A percentile compares a stretch with the other conserved stretches of the same genome.
phyloP scores from a whole-genome alignment of 2,329 filamentous ascomycete species.

The Scedosporium aurantiacum region DNA sequence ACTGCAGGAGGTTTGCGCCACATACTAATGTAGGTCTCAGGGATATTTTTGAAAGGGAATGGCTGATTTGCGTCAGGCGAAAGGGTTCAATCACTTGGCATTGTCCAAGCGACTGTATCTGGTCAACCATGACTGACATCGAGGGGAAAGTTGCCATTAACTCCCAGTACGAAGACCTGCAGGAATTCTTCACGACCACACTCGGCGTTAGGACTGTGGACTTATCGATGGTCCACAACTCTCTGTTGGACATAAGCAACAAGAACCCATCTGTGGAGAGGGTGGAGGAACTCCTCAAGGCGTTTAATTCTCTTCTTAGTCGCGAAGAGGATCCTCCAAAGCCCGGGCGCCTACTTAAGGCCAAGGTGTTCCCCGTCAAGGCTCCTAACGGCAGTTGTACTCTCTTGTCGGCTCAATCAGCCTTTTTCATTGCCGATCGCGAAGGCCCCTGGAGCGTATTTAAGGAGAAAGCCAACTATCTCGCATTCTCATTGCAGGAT shows the following conservation, averaged over 20 bases:
- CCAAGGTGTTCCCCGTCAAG: neutral
- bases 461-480: conserved; percentile 13
- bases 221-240: neutral
- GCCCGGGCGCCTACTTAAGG: neutral
- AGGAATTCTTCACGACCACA: neutral
- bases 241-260: neutral
- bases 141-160: neutral
- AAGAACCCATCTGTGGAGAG: neutral
- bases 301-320: neutral
- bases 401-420: neutral
- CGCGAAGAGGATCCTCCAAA: neutral
- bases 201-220: neutral
- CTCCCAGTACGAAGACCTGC: neutral
- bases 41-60: neutral
- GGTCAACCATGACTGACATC: neutral
- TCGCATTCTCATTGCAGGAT: conserved; percentile 21
- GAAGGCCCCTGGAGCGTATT: conserved; percentile 15
- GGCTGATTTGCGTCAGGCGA: neutral
- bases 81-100: neutral
- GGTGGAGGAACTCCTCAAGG: neutral
- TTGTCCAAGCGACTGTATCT: neutral
- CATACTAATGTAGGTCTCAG: neutral
- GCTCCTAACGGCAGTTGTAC: neutral
- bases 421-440: conserved; percentile 17
- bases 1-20: too few relatives aligned